Evolutionary conservation across 129 eudicot genomes (phyloP), one percentile per base, ranked within the genome.

Genomic region (Flaveria brownii): DNA sequence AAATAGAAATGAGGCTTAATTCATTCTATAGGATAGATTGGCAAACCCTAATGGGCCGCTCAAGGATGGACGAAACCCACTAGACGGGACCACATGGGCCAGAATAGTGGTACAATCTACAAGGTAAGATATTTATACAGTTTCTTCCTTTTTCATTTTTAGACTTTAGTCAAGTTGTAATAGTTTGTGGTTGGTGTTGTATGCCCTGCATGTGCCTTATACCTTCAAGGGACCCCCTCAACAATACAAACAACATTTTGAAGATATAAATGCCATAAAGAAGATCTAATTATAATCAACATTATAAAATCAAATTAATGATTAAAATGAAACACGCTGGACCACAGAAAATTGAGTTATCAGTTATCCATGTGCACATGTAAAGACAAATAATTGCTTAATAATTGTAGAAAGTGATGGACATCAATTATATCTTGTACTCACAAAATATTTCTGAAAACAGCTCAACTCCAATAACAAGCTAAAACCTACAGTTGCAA

Each of bases 401-500:
- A 71, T 78, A 60, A 61, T 61, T 41, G 28, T 54, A 78, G 30
- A 71, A 71, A 71, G 66, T 71, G 45, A 14, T 70, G 45, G 12
- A 25, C 28, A 22, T 26, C 41, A 23, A 78, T 69, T 43, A 78
- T 28, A 78, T 57, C 49, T 43, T 59, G 82, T 12, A 18, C 76
- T 43, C 76, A 70, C 71, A 78, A 59, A 10, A 70, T 63, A 57
- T 60, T 60, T 70, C 36, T 60, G 54, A 78, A 78, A 71, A 64
- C 51, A 60, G 2, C 71, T 47, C 17, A 45, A 60, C 13, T 12
- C 8, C 46, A 42, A 52, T 67, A 42, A 75, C 15, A 41, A 22
- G 71, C 8, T 62, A 49, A 12, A 49, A 49, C 16, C 49, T 43
- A 43, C 10, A 14, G 30, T 23, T 43, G 41, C 14, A 47, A 49